phyloP scores from a whole-genome alignment of 2,329 filamentous ascomycete genomes.

The Botryotinia calthae region DNA sequence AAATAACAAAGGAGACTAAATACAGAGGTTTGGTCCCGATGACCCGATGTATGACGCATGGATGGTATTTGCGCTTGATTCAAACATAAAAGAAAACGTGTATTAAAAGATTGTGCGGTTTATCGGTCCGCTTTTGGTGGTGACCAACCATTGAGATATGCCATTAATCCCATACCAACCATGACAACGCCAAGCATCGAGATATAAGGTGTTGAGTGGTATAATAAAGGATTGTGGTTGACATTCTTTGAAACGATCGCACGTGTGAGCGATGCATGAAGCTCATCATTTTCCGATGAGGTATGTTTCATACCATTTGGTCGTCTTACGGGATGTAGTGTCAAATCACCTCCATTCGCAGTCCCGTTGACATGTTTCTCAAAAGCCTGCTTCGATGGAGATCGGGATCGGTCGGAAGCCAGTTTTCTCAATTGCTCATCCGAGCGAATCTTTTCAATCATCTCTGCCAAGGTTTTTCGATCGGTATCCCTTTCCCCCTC shows the following conservation, averaged over 20 bases:
- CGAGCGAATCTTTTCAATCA: constrained; percentile 77
- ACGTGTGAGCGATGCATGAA: constrained; percentile 8
- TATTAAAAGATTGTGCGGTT: constrained; percentile 14
- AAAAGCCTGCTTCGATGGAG: constrained; percentile 13
- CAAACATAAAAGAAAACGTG: constrained; percentile 6
- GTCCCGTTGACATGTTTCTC: constrained; percentile 22
- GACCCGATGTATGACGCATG: constrained; percentile 3
- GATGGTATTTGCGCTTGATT: constrained; percentile 2
- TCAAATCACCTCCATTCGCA: constrained; percentile 12
- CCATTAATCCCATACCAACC: constrained; percentile 80
- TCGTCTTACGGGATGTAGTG: constrained; percentile 23
- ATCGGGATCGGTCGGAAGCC: constrained; percentile 27
- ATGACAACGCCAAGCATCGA: constrained; percentile 81
- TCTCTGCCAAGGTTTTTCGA: constrained; percentile 75
- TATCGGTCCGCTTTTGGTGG: constrained; percentile 38
- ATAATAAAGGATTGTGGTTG: constrained; percentile 47
- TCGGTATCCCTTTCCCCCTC: constrained; percentile 73
- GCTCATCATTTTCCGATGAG: constrained; percentile 26
- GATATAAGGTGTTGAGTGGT: constrained; percentile 68
- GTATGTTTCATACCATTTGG: background rate
- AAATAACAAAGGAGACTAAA: constrained; percentile 15
- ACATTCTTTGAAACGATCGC: constrained; percentile 35
- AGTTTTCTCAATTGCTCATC: constrained; percentile 50
- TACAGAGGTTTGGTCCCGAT: constrained; percentile 15
- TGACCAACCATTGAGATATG: constrained; percentile 82